A percentile compares a stretch with the other conserved stretches of the same genome.
phyloP scores from a whole-genome alignment of 2,329 filamentous ascomycete species.

The Cladophialophora psammophila region DNA sequence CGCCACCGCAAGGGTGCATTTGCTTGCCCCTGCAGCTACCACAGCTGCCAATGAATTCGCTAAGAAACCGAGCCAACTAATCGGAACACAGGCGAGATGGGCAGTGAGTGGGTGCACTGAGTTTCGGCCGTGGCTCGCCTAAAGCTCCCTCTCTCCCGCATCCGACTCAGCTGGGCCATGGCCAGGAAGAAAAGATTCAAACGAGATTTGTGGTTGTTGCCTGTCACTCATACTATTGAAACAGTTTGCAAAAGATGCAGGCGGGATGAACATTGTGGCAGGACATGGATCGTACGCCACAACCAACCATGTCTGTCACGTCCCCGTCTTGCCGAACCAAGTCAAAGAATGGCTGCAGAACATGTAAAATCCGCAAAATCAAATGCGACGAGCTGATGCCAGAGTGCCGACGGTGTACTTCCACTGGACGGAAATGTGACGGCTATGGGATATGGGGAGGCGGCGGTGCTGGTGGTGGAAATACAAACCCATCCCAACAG shows the following conservation, averaged over 20 bases:
- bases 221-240: too few relatives aligned
- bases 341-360: conserved; percentile 15
- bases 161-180: too few relatives aligned
- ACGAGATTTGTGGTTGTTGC: too few relatives aligned
- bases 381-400: conserved; percentile 52
- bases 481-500: background rate
- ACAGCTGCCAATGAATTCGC: background rate
- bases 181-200: too few relatives aligned
- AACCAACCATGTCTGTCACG: background rate
- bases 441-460: conserved; percentile 55
- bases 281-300: background rate
- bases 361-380: conserved; percentile 42
- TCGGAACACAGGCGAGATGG: background rate
- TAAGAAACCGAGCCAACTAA: background rate
- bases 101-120: too few relatives aligned
- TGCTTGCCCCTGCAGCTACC: background rate
- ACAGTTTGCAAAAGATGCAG: too few relatives aligned
- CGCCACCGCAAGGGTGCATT: too few relatives aligned
- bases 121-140: too few relatives aligned
- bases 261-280: too few relatives aligned
- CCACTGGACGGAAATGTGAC: conserved; percentile 50
- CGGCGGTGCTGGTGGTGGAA: background rate
- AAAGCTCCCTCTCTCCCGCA: too few relatives aligned
- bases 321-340: conserved; percentile 4
- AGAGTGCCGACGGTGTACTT: conserved; percentile 47